Percentiles rank a stretch among this genome's conserved stretches.
These are phyloP conservation scores for Pseudogymnoascus sp. DNA, from an alignment of 2,329 filamentous ascomycete genomes.

Conservation along the genomic window DNA sequence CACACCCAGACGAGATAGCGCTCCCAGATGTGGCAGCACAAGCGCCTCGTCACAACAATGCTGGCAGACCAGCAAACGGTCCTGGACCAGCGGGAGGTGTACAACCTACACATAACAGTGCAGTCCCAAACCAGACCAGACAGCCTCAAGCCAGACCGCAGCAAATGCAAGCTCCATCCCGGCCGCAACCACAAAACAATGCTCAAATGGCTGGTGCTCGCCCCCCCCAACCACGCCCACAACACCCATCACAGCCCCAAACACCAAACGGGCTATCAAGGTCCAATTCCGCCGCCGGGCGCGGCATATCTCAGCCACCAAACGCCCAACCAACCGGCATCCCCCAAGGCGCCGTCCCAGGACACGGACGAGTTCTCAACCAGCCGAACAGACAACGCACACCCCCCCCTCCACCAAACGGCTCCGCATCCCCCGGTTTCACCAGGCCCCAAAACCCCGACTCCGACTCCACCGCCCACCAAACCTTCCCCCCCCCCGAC, in stretches of 20 bases:
- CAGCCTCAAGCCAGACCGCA: slow-evolving; percentile 20
- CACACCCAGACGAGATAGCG: slow-evolving; percentile 68
- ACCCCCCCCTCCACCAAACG: slow-evolving; percentile 17
- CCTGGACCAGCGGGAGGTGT: slow-evolving; percentile 13
- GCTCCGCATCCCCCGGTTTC: slow-evolving; percentile 20
- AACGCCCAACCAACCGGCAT: slow-evolving; percentile 6
- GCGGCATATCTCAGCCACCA: slow-evolving; percentile 9
- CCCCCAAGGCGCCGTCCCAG: slow-evolving; percentile 11
- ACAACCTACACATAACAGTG: slow-evolving; percentile 10
- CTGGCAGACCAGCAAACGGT: slow-evolving; percentile 9
- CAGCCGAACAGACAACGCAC: slow-evolving; percentile 22
- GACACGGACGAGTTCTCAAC: slow-evolving; percentile 20
- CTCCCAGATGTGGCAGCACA: slow-evolving; percentile 34
- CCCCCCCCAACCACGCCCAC: not conserved
- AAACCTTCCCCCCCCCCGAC: slow-evolving; percentile 16
- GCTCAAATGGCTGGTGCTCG: slow-evolving; percentile 3
- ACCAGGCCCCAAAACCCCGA: slow-evolving; percentile 9
- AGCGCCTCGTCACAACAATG: slow-evolving; percentile 16
- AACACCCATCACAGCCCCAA: slow-evolving; percentile 21
- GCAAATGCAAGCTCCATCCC: slow-evolving; percentile 22
- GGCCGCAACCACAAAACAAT: slow-evolving; percentile 16
- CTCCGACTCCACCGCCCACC: slow-evolving; percentile 14
- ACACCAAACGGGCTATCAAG: slow-evolving; percentile 25
- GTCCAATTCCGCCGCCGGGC: slow-evolving; percentile 18
- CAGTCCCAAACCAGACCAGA: slow-evolving; percentile 23